Percentiles rank a stretch among this genome's conserved stretches.
phyloP scores from a whole-genome alignment of 2,329 filamentous ascomycete species.

The Nemania sp. region DNA sequence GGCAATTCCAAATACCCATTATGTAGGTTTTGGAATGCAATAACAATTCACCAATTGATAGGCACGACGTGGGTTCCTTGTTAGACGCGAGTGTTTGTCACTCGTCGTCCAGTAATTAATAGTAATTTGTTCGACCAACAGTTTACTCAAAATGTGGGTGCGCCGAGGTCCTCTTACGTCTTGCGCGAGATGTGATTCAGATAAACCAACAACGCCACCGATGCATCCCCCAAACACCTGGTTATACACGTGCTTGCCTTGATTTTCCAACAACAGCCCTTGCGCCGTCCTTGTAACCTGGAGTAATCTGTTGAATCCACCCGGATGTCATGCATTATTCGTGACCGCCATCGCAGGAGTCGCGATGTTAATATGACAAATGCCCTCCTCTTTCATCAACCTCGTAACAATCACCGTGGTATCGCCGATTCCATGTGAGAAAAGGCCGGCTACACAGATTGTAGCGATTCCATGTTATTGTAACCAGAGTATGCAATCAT shows the following conservation, averaged over 20 bases:
- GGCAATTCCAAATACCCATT: conserved; percentile 23
- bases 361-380: conserved; percentile 5
- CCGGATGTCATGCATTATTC: conserved; percentile 19
- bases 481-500: conserved; percentile 59
- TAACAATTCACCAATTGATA: conserved; percentile 10
- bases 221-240: conserved; percentile 16
- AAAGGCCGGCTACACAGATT: conserved; percentile 24
- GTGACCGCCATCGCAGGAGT: conserved; percentile 9
- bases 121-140: conserved; percentile 23
- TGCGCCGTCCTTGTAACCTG: conserved; percentile 13
- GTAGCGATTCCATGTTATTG: conserved; percentile 48
- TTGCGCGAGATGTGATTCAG: conserved; percentile 9
- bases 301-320: conserved; percentile 9
- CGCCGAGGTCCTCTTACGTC: conserved; percentile 12
- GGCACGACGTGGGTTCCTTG: conserved; percentile 13
- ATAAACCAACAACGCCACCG: conserved; percentile 19
- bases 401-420: too few species aligned
- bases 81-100: conserved; percentile 16
- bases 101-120: conserved; percentile 27
- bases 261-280: conserved; percentile 1
- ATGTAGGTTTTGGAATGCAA: conserved; percentile 15
- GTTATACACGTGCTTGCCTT: conserved; percentile 19
- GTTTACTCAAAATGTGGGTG: conserved; percentile 6
- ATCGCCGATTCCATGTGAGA: neutral
- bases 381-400: neutral